Evolutionary conservation across 345 rosid genomes (phyloP).

Genomic region (Cochlearia excelsa): DNA sequence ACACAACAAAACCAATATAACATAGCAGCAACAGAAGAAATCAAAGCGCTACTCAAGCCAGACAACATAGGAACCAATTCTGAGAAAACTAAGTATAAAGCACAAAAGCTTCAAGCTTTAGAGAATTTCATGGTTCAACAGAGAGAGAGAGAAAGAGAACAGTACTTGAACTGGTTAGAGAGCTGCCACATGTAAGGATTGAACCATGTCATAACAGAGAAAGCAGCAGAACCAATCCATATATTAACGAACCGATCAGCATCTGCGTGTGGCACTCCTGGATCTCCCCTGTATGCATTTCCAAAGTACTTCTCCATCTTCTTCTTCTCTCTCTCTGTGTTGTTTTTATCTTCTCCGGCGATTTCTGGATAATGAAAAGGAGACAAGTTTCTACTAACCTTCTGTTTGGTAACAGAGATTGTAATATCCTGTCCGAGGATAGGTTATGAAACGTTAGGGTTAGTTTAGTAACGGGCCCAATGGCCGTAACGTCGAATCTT

Average conservation of each 20-base stretch:
- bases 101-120: too few species aligned
- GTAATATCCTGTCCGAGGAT: not conserved
- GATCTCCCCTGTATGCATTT: conserved; percentile 88
- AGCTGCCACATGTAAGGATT: conserved; percentile 87
- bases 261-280: conserved; percentile 87
- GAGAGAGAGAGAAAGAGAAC: conserved; percentile 4
- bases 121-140: too few species aligned
- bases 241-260: conserved; percentile 67
- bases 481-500: not conserved
- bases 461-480: conserved; percentile 11
- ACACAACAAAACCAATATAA: not conserved
- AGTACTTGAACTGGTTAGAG: conserved; percentile 67
- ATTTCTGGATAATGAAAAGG: conserved; percentile 19
- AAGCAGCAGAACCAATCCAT: conserved; percentile 79
- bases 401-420: conserved; percentile 22
- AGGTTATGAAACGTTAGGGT: not conserved
- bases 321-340: not conserved
- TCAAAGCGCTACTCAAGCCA: not conserved
- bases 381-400: not conserved
- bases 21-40: not conserved
- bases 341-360: conserved; percentile 12
- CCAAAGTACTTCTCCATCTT: conserved; percentile 90
- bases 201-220: conserved; percentile 61
- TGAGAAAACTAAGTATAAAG: too few species aligned
- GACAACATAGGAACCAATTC: too few species aligned